Base-by-base conservation (phyloP, 306 rosid genomes). In the cucumber (Cucumis sativus) region DNA sequence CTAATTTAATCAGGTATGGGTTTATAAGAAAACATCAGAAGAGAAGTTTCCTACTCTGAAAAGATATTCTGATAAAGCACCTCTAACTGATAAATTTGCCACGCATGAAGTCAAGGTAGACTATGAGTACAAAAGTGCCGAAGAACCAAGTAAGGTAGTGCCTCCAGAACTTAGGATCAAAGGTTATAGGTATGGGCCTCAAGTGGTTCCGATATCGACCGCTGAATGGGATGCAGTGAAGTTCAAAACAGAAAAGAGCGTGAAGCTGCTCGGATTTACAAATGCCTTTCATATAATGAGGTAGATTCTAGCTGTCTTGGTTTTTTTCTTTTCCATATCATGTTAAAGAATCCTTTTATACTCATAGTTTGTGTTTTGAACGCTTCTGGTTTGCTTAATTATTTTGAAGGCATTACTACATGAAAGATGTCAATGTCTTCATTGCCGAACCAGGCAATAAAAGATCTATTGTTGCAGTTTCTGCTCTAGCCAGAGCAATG, bases 101-200 rank as follows among this genome's bases (percentile, higher is more conserved):
- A 90, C 93, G 56, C 95, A 82, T 39, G 96, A 92, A 87, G 92
- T 94, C 79, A 92, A 93, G 81, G 86, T 87, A 78, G 96, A 91
- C 81, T 90, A 76, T 82, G 96, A 90, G 84, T 90, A 90, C 85
- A 86, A 83, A 85, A 89, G 88, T 74, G 80, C 80, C 35, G 93
- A 90, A 62, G 92, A 85, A 76, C 79, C 82, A 51, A 79, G 82
- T 79, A 82, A 77, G 83, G 86, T 82, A 78, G 86, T 92, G 77
- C 96, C 98, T 68, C 97, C 97, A 13, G 95, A 94, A 40, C 96
- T 85, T 83, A 88, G 98, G 81, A 92, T 94, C 81, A 94, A 86
- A 87, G 96, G 98, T 56, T 94, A 90, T 80, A 88, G 93, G 58
- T 94, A 94, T 80, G 98, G 98, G 69, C 97, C 98, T 79, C 97